A percentile compares a stretch with the other conserved stretches of the same genome.
Conservation (phyloP, 169 alveolate genomes). For the Fabrea salina region DNA sequence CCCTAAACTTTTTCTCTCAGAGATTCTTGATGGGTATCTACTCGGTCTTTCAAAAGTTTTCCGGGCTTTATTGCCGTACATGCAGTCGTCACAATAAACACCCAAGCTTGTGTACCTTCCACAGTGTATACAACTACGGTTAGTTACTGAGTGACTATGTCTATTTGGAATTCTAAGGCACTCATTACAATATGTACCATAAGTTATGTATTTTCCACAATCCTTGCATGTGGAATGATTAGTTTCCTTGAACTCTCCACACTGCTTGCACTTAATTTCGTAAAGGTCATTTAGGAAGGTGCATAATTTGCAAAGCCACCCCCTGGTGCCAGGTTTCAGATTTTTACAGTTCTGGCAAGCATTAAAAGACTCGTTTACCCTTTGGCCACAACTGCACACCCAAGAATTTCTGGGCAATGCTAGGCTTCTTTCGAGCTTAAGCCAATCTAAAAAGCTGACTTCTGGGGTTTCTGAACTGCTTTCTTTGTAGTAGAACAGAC, state of each 20-base stretch:
- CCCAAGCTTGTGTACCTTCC: too few species aligned
- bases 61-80: too few species aligned
- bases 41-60: too few species aligned
- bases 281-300: conserved; percentile 5
- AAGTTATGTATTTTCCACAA: not conserved
- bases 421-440: not conserved
- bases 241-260: not conserved
- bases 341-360: not conserved
- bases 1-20: too few species aligned
- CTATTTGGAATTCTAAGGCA: too few species aligned
- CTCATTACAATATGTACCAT: too few species aligned
- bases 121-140: too few species aligned
- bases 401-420: not conserved
- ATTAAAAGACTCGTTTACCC: not conserved
- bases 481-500: not conserved
- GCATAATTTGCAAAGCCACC: not conserved
- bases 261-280: not conserved
- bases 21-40: too few species aligned
- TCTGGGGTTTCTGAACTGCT: not conserved
- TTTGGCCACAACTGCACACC: not conserved
- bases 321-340: not conserved
- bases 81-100: too few species aligned
- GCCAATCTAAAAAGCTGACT: not conserved
- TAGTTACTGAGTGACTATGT: too few species aligned
- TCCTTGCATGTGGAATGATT: not conserved